Percentiles rank a stretch among this genome's conserved stretches.
phyloP scores from a whole-genome alignment of 345 rosid genomes.

The Eucalyptus melliodora region DNA sequence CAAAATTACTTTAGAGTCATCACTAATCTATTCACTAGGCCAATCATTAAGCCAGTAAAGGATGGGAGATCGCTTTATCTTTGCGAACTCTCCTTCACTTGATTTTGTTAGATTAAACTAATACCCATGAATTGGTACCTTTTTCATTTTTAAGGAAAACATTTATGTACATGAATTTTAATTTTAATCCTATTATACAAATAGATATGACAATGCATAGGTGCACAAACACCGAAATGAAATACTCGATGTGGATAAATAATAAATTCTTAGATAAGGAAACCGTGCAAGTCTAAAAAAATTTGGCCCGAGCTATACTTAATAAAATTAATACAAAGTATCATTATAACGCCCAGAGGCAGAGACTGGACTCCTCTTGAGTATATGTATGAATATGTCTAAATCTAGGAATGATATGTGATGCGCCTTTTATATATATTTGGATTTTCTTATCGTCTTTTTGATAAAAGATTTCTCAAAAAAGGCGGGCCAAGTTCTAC shows the following conservation, averaged over 20 bases:
- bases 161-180: background rate
- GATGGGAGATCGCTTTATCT: too few relatives aligned
- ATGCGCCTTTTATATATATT: background rate
- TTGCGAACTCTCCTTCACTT: background rate
- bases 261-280: background rate
- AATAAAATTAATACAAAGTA: background rate
- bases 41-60: too few relatives aligned
- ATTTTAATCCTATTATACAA: background rate
- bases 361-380: background rate
- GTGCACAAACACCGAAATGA: background rate
- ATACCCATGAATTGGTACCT: background rate
- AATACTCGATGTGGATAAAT: too few relatives aligned
- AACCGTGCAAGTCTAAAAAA: background rate
- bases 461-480: too few relatives aligned
- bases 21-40: background rate
- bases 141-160: background rate
- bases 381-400: background rate
- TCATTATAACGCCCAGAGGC: background rate
- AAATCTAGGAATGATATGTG: background rate
- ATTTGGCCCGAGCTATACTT: background rate
- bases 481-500: background rate
- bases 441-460: background rate
- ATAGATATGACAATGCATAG: background rate
- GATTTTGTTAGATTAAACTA: background rate
- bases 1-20: background rate